Conservation (phyloP, 2,329 filamentous ascomycete genomes). For the Pezicula rhizophila region DNA sequence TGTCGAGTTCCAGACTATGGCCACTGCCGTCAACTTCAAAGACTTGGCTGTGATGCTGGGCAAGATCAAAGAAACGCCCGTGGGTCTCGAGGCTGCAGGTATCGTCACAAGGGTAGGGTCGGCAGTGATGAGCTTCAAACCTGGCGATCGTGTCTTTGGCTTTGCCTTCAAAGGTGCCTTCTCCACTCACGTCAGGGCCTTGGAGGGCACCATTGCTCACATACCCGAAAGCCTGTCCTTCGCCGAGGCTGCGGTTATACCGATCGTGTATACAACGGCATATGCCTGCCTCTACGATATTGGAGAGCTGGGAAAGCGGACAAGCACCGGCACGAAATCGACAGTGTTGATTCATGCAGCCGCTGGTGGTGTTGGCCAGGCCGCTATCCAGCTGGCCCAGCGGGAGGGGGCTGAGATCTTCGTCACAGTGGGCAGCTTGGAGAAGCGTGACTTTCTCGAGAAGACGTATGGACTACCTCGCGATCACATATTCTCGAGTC, state of each 20-base stretch:
- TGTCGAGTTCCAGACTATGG: constrained; percentile 31
- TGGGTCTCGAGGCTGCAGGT: constrained; percentile 9
- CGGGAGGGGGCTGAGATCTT: constrained; percentile 21
- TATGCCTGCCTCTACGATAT: constrained; percentile 10
- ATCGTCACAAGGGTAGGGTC: constrained; percentile 8
- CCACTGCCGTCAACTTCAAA: constrained; percentile 36
- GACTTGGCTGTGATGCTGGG: constrained; percentile 33
- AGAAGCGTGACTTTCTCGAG: constrained; percentile 10
- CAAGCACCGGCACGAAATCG: constrained; percentile 11
- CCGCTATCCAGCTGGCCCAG: constrained; percentile 24
- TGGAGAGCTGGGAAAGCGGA: not conserved
- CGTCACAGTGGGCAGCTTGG: constrained; percentile 12
- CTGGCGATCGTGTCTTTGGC: constrained; percentile 13
- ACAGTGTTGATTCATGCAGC: constrained; percentile 27
- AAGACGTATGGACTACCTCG: constrained; percentile 7
- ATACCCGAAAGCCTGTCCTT: constrained; percentile 9
- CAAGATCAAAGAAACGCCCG: constrained; percentile 1
- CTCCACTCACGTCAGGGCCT: constrained; percentile 24
- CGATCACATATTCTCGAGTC: constrained; percentile 4
- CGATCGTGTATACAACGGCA: constrained; percentile 10
- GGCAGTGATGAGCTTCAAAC: not conserved
- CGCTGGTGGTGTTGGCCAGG: constrained; percentile 26
- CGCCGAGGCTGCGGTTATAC: constrained; percentile 11
- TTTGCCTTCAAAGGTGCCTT: constrained; percentile 23
- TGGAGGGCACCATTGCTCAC: constrained; percentile 14